Evolutionary conservation across 805 yeast species (phyloP).

Genomic region (Candida glaebosa): DNA sequence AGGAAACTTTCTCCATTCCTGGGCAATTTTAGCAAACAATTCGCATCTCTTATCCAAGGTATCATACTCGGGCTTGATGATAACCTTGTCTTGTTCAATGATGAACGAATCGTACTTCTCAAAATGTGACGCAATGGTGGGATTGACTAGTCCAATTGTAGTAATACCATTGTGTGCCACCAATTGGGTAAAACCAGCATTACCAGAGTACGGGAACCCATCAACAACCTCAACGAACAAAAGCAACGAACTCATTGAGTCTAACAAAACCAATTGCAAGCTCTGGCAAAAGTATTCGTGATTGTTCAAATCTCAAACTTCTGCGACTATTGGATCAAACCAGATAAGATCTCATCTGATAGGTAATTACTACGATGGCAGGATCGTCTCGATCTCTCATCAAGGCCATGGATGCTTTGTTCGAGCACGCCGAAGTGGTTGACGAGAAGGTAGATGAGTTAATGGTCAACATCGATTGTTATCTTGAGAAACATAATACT

Average conservation of each 20-base stretch:
- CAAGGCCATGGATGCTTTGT: conserved; percentile 21
- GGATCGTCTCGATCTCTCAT: conserved; percentile 26
- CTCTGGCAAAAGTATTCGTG: too few species aligned
- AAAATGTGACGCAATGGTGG: conserved; percentile 21
- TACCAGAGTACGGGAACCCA: conserved; percentile 22
- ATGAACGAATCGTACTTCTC: conserved; percentile 10
- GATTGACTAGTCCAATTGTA: conserved; percentile 27
- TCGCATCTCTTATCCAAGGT: conserved; percentile 40
- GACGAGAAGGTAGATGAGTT: conserved; percentile 10
- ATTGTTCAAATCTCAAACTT: too few species aligned
- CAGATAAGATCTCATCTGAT: too few species aligned
- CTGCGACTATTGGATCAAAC: too few species aligned
- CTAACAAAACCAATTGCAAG: too few species aligned
- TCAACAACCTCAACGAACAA: conserved; percentile 26
- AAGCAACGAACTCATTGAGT: conserved; percentile 7
- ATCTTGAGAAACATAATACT: conserved; percentile 32
- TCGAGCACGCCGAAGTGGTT: conserved; percentile 19
- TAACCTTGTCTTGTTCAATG: conserved; percentile 25
- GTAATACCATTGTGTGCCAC: conserved; percentile 26
- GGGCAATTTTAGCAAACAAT: conserved; percentile 43
- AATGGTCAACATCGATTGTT: conserved; percentile 13
- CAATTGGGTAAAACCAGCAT: conserved; percentile 18
- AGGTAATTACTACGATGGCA: too few species aligned
- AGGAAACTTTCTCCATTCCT: conserved; percentile 29
- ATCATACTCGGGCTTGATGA: conserved; percentile 22